Percentiles rank a stretch among this genome's conserved stretches.
Conservation (phyloP, 768 basidiomycete species). For the Mycena rebaudengoi region DNA sequence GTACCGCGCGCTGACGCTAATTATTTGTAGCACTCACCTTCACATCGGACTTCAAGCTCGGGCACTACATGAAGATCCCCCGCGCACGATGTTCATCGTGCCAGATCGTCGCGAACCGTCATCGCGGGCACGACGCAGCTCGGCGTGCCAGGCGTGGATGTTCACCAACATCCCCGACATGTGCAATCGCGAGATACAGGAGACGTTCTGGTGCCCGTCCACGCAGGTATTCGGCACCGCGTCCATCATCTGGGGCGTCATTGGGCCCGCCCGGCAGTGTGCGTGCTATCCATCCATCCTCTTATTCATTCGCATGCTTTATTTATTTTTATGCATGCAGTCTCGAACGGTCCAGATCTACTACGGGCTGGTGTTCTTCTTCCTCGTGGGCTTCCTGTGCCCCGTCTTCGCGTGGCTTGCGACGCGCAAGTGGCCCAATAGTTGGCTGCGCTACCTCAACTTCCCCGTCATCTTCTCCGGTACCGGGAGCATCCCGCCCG, state of each 20-base stretch:
- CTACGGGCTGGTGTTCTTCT: slow-evolving; percentile 79
- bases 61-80: slow-evolving; percentile 84
- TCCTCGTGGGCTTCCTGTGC: slow-evolving; percentile 75
- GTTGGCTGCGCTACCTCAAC: slow-evolving; percentile 69
- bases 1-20: background rate
- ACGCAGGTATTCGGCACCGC: slow-evolving; percentile 84
- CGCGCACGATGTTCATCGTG: slow-evolving; percentile 75
- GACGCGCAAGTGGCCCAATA: slow-evolving; percentile 67
- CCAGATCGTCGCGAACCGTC: slow-evolving; percentile 72
- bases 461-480: slow-evolving; percentile 71
- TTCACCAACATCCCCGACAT: slow-evolving; percentile 73
- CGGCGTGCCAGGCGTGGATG: slow-evolving; percentile 81
- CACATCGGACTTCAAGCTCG: slow-evolving; percentile 81
- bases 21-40: slow-evolving; percentile 60
- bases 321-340: slow-evolving; percentile 60
- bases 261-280: slow-evolving; percentile 76
- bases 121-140: slow-evolving; percentile 73
- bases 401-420: slow-evolving; percentile 65
- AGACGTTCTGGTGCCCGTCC: slow-evolving; percentile 75
- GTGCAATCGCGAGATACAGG: slow-evolving; percentile 60
- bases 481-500: slow-evolving; percentile 69
- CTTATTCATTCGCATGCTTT: slow-evolving; percentile 41
- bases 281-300: background rate
- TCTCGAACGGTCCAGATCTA: too few relatives aligned
- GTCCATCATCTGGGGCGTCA: slow-evolving; percentile 83